Evolutionary conservation across 1,284 basidiomycete species (phyloP).

Genomic region (Pisolithus thermaeus): DNA sequence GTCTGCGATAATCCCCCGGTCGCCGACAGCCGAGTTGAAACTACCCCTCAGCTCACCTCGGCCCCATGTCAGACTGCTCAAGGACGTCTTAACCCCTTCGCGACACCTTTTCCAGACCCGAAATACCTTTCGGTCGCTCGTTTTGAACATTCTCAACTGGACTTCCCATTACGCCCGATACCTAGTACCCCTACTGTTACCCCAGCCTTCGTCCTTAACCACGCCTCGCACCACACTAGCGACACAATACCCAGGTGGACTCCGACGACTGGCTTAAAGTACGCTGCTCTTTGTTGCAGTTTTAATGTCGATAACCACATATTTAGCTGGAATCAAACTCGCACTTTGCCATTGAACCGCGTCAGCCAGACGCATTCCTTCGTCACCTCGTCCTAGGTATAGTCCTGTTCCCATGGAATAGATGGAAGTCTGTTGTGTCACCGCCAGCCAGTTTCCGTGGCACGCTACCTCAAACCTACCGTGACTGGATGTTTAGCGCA

Average conservation of each 20-base stretch:
- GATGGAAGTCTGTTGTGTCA: not conserved
- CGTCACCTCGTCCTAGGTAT: slow-evolving; percentile 17
- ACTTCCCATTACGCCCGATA: slow-evolving; percentile 3
- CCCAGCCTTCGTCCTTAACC: slow-evolving; percentile 24
- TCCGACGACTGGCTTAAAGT: slow-evolving; percentile 33
- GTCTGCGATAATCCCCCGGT: slow-evolving; percentile 23
- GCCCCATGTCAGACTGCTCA: slow-evolving; percentile 13
- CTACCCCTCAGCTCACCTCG: slow-evolving; percentile 9
- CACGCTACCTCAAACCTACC: too few relatives aligned
- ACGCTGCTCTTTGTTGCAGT: slow-evolving; percentile 9
- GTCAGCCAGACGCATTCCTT: slow-evolving; percentile 12
- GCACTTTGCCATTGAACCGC: slow-evolving; percentile 13
- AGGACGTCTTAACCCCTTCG: slow-evolving; percentile 30
- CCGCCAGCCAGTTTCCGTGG: too few relatives aligned
- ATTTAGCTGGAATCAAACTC: slow-evolving; percentile 28
- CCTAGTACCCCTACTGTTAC: slow-evolving; percentile 21
- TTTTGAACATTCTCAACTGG: slow-evolving; percentile 2
- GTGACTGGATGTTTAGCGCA: too few relatives aligned
- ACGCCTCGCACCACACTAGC: slow-evolving; percentile 14
- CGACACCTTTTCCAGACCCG: slow-evolving; percentile 25
- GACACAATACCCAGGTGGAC: slow-evolving; percentile 29
- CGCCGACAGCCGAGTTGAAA: slow-evolving; percentile 13
- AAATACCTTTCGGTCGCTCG: slow-evolving; percentile 6
- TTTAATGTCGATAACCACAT: slow-evolving; percentile 4
- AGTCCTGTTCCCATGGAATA: not conserved